Percentiles rank a stretch among this genome's conserved stretches.
Evolutionary conservation across 371 early-diverging fungal genomes (phyloP).

Genomic region (Coemansia sp.): DNA sequence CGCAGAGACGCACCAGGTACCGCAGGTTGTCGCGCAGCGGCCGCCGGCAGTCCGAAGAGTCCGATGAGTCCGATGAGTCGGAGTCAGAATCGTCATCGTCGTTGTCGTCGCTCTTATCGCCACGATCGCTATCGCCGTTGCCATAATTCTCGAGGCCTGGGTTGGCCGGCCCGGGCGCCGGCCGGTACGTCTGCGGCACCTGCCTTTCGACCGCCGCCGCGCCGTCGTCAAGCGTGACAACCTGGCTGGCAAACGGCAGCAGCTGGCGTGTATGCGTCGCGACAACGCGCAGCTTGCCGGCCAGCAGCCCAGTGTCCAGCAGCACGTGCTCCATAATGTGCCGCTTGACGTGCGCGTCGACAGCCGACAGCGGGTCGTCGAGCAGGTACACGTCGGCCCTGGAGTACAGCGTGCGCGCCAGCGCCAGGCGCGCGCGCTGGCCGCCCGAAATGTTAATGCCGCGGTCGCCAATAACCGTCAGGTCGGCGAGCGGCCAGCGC

Average conservation of each 20-base stretch:
- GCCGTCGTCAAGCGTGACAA: conserved; percentile 64
- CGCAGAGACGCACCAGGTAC: conserved; percentile 19
- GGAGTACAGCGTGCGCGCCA: conserved; percentile 81
- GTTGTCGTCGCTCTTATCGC: conserved; percentile 24
- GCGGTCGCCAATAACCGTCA: conserved; percentile 56
- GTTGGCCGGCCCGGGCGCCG: background rate
- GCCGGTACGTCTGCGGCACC: conserved; percentile 3
- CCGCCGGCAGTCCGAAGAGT: background rate
- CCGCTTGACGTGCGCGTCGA: conserved; percentile 59
- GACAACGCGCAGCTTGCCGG: conserved; percentile 54
- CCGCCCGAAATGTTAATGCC: conserved; percentile 84
- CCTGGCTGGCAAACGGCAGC: conserved; percentile 57
- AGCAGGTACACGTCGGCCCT: conserved; percentile 65
- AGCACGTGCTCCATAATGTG: conserved; percentile 57
- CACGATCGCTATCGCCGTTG: conserved; percentile 47
- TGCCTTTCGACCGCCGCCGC: conserved; percentile 15
- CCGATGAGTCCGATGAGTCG: too few relatives aligned
- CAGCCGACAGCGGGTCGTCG: conserved; percentile 74
- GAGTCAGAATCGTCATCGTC: conserved; percentile 26
- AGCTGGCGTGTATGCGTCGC: conserved; percentile 55
- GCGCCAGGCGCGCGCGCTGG: conserved; percentile 66
- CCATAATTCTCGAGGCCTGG: background rate
- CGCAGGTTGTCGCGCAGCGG: conserved; percentile 22
- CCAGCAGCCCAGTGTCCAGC: conserved; percentile 59
- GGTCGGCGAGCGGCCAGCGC: conserved; percentile 72